Conservation (phyloP, 768 basidiomycete genomes). For the Coprinopsis marcescibilis region DNA sequence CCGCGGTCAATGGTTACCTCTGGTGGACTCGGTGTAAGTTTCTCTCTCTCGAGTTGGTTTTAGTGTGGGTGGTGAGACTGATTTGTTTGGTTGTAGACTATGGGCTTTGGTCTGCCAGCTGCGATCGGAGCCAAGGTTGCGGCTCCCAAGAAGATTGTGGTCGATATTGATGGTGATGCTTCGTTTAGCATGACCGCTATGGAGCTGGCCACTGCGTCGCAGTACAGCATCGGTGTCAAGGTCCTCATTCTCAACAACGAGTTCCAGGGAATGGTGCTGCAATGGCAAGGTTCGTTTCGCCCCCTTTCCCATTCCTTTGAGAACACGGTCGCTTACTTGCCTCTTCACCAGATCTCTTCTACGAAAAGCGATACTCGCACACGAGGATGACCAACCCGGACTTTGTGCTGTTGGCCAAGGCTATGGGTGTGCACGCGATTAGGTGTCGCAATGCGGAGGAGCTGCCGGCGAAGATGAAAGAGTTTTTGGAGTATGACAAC, state of each 20-base stretch:
- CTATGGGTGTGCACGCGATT: constrained; percentile 93
- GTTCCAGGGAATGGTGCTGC: constrained; percentile 98
- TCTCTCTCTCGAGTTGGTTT: constrained; percentile 7
- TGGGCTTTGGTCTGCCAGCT: constrained; percentile 95
- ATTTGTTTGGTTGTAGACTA: constrained; percentile 56
- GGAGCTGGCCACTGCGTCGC: constrained; percentile 93
- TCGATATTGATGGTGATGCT: constrained; percentile 97
- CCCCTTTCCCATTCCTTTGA: not conserved
- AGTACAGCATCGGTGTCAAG: constrained; percentile 92
- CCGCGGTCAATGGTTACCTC: constrained; percentile 89
- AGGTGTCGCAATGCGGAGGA: constrained; percentile 66
- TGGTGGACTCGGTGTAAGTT: constrained; percentile 86
- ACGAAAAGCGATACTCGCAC: constrained; percentile 92
- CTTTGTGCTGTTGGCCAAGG: constrained; percentile 81
- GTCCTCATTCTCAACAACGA: constrained; percentile 91
- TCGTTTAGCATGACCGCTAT: constrained; percentile 99
- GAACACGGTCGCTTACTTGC: constrained; percentile 2
- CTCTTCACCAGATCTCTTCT: constrained; percentile 71
- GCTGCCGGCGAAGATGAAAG: constrained; percentile 94
- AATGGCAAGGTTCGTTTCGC: constrained; percentile 88
- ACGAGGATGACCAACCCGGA: constrained; percentile 95
- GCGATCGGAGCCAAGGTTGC: constrained; percentile 98
- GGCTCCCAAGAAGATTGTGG: constrained; percentile 84
- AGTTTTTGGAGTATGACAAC: constrained; percentile 93
- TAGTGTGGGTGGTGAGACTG: constrained; percentile 5